Percentiles rank a stretch among this genome's conserved stretches.
Conservation (phyloP, 331 rosid species). For the Pyracantha coccinea region DNA sequence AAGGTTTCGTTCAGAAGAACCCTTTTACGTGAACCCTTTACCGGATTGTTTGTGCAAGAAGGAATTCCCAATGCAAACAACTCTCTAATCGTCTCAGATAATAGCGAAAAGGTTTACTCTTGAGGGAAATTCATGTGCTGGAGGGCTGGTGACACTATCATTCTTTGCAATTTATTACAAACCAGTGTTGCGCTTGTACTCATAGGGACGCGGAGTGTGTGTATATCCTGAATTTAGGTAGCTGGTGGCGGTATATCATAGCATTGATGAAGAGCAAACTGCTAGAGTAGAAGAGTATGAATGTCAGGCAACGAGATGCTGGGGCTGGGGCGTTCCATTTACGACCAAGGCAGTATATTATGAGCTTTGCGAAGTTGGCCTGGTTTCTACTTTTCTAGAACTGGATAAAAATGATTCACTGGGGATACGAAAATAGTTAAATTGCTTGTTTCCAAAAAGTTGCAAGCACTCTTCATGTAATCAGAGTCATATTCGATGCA, state of each 20-base stretch:
- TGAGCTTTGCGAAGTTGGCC: slow-evolving; percentile 25
- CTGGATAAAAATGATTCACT: not conserved
- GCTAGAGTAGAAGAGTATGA: slow-evolving; percentile 13
- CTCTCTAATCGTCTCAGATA: slow-evolving; percentile 16
- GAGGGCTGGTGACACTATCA: not conserved
- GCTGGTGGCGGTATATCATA: slow-evolving; percentile 10
- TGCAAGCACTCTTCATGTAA: slow-evolving; percentile 4
- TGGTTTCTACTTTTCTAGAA: slow-evolving; percentile 5
- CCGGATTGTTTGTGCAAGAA: slow-evolving; percentile 85
- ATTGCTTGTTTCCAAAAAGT: not conserved
- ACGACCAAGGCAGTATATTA: slow-evolving; percentile 15
- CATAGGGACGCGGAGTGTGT: slow-evolving; percentile 18
- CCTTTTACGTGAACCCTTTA: slow-evolving; percentile 80
- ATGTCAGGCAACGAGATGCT: slow-evolving; percentile 4
- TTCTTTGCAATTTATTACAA: slow-evolving; percentile 1
- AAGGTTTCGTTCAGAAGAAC: slow-evolving; percentile 93
- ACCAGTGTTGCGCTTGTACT: slow-evolving; percentile 2
- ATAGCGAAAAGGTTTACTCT: not conserved
- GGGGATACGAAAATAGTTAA: not conserved
- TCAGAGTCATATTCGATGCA: not conserved
- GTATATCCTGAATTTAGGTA: slow-evolving; percentile 8
- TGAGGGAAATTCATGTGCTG: not conserved
- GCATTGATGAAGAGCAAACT: slow-evolving; percentile 16
- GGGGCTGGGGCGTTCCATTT: slow-evolving; percentile 20
- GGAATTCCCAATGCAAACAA: slow-evolving; percentile 26